A percentile compares a stretch with the other conserved stretches of the same genome.
Evolutionary conservation across 2,329 filamentous ascomycete species (phyloP).

Genomic region (Apiospora pterosperma): DNA sequence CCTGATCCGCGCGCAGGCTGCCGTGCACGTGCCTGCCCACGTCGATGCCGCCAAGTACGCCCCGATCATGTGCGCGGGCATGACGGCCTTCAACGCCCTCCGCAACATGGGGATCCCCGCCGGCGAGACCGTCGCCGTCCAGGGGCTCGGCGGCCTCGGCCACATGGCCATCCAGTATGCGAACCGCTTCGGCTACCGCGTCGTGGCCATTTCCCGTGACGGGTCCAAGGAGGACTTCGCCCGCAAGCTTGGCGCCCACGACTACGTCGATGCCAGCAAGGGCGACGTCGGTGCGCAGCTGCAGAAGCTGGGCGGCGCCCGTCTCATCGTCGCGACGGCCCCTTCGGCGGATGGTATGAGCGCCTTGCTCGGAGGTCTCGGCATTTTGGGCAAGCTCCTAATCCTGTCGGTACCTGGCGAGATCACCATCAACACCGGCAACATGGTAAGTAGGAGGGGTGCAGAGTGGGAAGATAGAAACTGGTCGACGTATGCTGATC

Average conservation of each 20-base stretch:
- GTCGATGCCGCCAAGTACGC: conserved; percentile 40
- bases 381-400: conserved; percentile 14
- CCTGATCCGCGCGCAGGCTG: conserved; percentile 50
- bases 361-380: conserved; percentile 11
- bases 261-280: conserved; percentile 40
- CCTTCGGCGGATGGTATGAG: conserved; percentile 9
- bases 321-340: conserved; percentile 11
- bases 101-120: conserved; percentile 30
- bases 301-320: conserved; percentile 10
- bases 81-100: conserved; percentile 42
- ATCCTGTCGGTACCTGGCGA: conserved; percentile 11
- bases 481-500: too few species aligned
- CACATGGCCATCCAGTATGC: conserved; percentile 66
- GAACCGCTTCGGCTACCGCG: conserved; percentile 59
- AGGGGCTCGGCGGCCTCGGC: conserved; percentile 63
- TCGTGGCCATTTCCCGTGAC: conserved; percentile 51
- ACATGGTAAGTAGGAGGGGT: conserved; percentile 8
- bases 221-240: conserved; percentile 50
- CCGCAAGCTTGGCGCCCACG: conserved; percentile 50
- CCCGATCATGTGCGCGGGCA: conserved; percentile 48
- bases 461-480: too few species aligned
- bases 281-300: conserved; percentile 10
- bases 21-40: conserved; percentile 39
- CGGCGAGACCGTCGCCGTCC: conserved; percentile 36
- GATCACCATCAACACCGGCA: conserved; percentile 10